Conservation (phyloP, 495 filamentous ascomycete genomes). For the Lineolata rhizophorae region DNA sequence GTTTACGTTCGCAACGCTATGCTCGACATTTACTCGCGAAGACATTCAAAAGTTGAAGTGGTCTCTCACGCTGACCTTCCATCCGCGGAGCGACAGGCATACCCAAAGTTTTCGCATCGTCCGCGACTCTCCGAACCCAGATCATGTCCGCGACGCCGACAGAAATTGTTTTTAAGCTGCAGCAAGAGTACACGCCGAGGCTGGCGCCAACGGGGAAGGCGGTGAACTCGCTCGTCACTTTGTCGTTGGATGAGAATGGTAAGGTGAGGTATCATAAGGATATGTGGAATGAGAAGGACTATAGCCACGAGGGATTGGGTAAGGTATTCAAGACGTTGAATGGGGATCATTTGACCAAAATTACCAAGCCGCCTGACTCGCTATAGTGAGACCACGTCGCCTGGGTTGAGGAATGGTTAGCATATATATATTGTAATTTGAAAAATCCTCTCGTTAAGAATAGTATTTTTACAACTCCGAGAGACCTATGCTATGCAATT, state of each 20-base stretch:
- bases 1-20: no score
- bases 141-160: slow-evolving; percentile 16
- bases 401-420: no score
- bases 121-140: slow-evolving; percentile 21
- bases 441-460: no score
- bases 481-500: no score
- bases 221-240: slow-evolving; percentile 20
- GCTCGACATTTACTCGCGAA: slow-evolving; percentile 1
- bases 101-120: slow-evolving; percentile 20
- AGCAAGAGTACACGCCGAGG: slow-evolving; percentile 24
- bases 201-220: slow-evolving; percentile 15
- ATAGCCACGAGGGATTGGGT: slow-evolving; percentile 26
- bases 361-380: no score
- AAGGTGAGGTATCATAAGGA: slow-evolving; percentile 29
- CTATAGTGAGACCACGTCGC: no score
- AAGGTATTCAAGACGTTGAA: slow-evolving; percentile 27
- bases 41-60: neutral
- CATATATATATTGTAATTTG: no score
- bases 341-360: slow-evolving; percentile 24
- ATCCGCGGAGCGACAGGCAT: slow-evolving; percentile 12
- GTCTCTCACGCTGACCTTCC: neutral
- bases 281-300: slow-evolving; percentile 30
- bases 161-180: slow-evolving; percentile 22
- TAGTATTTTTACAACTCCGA: no score
- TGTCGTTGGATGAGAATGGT: slow-evolving; percentile 21